These are phyloP conservation scores for Aegilops longissima DNA, from an alignment of 176 grass and related monocot genomes.

Conservation along the genomic window DNA sequence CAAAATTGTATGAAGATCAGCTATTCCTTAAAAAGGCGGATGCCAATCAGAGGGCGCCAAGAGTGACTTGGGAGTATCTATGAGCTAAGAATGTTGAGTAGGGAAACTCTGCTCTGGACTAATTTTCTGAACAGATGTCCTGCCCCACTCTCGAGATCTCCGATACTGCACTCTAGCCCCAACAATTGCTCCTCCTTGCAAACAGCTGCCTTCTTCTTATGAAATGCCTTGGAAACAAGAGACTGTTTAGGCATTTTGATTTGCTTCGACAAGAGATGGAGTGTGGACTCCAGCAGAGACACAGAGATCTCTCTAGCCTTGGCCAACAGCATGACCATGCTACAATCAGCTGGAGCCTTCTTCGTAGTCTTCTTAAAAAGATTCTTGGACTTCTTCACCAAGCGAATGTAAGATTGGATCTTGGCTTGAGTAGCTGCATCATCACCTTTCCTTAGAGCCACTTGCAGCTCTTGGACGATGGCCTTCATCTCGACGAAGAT, in stretches of 20 bases:
- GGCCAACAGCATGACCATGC: neutral
- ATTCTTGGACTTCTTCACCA: neutral
- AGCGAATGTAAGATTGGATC: neutral
- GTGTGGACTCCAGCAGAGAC: neutral
- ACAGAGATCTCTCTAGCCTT: neutral
- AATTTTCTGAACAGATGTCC: neutral
- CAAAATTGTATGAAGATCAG: no score
- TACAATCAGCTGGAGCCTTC: neutral
- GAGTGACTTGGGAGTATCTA: neutral
- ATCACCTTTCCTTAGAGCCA: neutral
- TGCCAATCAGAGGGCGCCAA: neutral
- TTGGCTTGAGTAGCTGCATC: neutral
- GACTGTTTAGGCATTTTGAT: neutral
- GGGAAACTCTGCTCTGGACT: neutral
- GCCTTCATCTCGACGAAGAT: neutral
- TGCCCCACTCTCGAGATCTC: neutral
- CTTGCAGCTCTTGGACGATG: neutral
- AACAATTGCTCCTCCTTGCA: slow-evolving; percentile 17
- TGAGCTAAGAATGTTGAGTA: neutral
- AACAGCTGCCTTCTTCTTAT: neutral
- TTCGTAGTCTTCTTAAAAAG: neutral
- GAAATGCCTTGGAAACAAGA: slow-evolving; percentile 16
- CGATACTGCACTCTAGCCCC: neutral
- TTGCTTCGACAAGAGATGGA: neutral
- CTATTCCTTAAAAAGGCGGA: neutral